These are phyloP conservation scores for Delitschia confertaspora DNA, from an alignment of 495 filamentous ascomycete genomes.

Conservation along the genomic window DNA sequence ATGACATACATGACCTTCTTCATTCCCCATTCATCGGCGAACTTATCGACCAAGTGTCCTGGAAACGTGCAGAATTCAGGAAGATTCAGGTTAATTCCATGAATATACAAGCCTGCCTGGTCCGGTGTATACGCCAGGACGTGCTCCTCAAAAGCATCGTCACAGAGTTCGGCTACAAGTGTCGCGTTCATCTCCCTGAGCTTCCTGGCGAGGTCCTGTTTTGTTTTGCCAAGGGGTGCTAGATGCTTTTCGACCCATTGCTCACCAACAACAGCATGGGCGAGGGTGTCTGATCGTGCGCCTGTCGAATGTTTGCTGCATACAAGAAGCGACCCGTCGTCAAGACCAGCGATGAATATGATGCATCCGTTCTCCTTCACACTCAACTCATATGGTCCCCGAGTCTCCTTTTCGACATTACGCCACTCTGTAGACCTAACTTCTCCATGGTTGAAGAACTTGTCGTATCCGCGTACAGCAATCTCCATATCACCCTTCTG, in stretches of 20 bases:
- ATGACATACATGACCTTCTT: constrained; percentile 74
- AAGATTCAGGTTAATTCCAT: constrained; percentile 90
- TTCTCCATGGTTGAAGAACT: constrained; percentile 93
- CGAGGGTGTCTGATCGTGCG: constrained; percentile 54
- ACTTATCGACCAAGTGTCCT: constrained; percentile 66
- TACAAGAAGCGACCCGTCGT: constrained; percentile 78
- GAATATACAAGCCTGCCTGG: constrained; percentile 83
- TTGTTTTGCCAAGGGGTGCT: constrained; percentile 60
- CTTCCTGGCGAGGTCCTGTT: constrained; percentile 62
- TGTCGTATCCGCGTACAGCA: constrained; percentile 83
- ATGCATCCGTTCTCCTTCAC: constrained; percentile 99
- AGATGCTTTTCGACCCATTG: constrained; percentile 77
- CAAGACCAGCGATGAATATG: constrained; percentile 88
- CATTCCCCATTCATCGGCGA: constrained; percentile 91
- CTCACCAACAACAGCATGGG: constrained; percentile 82
- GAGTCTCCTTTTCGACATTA: constrained; percentile 66
- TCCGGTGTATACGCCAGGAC: constrained; percentile 83
- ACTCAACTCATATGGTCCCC: constrained; percentile 87
- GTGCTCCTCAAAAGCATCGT: constrained; percentile 94
- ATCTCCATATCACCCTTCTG: constrained; percentile 63
- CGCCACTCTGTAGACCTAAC: constrained; percentile 68
- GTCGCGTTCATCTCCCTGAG: constrained; percentile 77
- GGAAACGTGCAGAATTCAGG: constrained; percentile 82
- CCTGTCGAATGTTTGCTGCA: constrained; percentile 99
- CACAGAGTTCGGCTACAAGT: constrained; percentile 92